phyloP scores from a whole-genome alignment of 371 early-diverging fungal genomes.

The Actinomucor elegans region DNA sequence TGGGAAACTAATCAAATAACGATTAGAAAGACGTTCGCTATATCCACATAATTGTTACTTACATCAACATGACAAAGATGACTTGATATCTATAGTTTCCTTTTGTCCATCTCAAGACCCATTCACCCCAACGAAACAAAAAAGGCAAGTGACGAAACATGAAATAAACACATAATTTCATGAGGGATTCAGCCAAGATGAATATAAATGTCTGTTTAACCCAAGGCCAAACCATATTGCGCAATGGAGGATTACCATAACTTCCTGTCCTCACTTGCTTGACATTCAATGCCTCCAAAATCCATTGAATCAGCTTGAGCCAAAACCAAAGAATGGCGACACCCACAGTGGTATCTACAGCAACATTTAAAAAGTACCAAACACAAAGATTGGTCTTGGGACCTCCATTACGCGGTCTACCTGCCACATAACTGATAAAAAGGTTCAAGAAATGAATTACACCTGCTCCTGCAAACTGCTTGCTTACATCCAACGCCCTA shows the following conservation, averaged over 20 bases:
- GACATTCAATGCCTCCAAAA: slow-evolving; percentile 23
- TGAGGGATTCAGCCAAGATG: slow-evolving; percentile 31
- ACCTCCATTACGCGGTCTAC: slow-evolving; percentile 40
- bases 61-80: slow-evolving; percentile 52
- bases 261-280: slow-evolving; percentile 41
- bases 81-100: slow-evolving; percentile 48
- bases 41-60: slow-evolving; percentile 2
- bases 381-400: slow-evolving; percentile 60
- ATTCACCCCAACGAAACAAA: slow-evolving; percentile 39
- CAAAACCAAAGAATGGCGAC: slow-evolving; percentile 58
- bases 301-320: slow-evolving; percentile 35
- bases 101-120: slow-evolving; percentile 41
- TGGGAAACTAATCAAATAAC: slow-evolving; percentile 40
- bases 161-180: slow-evolving; percentile 43
- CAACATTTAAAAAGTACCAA: slow-evolving; percentile 65
- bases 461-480: slow-evolving; percentile 61
- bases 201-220: slow-evolving; percentile 37
- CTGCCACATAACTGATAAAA: slow-evolving; percentile 52
- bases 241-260: slow-evolving; percentile 39
- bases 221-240: slow-evolving; percentile 39
- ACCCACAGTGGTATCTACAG: slow-evolving; percentile 65
- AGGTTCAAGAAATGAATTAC: slow-evolving; percentile 63
- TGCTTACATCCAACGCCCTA: slow-evolving; percentile 67
- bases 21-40: not conserved
- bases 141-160: slow-evolving; percentile 33